Evolutionary conservation across 495 filamentous ascomycete species (phyloP), one percentile per base, ranked within the genome.

Genomic region (Beverwykella pulmonaria): DNA sequence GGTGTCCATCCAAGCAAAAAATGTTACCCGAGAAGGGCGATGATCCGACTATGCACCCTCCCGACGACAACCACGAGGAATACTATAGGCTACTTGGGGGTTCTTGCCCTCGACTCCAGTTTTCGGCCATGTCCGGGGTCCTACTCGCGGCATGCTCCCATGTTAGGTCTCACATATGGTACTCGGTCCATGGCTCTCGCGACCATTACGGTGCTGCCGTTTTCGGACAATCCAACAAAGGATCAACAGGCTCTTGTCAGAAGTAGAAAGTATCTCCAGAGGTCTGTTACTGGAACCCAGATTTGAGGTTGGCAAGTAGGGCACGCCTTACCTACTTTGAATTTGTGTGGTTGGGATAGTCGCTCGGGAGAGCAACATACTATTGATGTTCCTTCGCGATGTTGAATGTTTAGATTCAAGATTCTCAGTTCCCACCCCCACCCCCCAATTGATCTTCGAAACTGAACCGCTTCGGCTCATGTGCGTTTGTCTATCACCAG

Each of bases 181-280:
- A 44, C 39, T 44, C 39, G 39, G 39, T 10, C 17, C 3, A 44
- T 44, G 5, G 12, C 17, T 19, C 19, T 23, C 36, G 36, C 30
- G 20, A 25, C 29, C 26, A 36, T 30, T 30, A 57, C 12, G 53
- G 19, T 6, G 9, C 20, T 22, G 19, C 29, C 19, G 26, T 57
- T 14, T 30, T 22, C 30, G 53, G 36, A 57, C 36, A 30, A n/a
- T 57, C 53, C 1, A 57, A 39, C 12, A 39, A 57, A 20, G 53
- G 53, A 44, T 52, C 48, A 25, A 8, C 48, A 12, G 48, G 6
- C 48, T n/a, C 6, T 26, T 22, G 48, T 52, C 48, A 9, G 48
- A 52, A 5, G 53, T 34, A 57, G 53, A 39, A 22, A 57, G 29
- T 39, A 57, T 57, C 30, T 10, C 15, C 53, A 20, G 8, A 44